Evolutionary conservation across 306 rosid genomes (phyloP).

Genomic region (Cyclanthera cordifolia): DNA sequence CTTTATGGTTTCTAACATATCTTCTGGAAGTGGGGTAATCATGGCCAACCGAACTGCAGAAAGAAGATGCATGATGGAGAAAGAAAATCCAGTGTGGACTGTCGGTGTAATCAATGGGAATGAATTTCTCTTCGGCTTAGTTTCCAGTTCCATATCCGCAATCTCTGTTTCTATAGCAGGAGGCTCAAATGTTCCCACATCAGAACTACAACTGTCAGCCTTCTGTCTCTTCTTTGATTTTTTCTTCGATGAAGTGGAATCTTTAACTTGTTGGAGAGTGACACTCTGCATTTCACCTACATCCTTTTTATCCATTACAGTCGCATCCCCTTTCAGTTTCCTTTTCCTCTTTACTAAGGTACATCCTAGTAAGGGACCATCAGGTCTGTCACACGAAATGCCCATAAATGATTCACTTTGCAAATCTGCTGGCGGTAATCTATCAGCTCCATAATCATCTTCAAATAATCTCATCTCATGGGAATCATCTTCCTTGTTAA

Average conservation of each 20-base stretch:
- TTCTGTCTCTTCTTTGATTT: constrained; percentile 62
- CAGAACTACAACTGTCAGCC: constrained; percentile 40
- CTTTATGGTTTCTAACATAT: constrained; percentile 38
- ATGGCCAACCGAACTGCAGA: constrained; percentile 91
- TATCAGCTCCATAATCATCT: constrained; percentile 42
- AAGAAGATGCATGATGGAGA: constrained; percentile 85
- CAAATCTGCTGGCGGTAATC: constrained; percentile 37
- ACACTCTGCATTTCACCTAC: constrained; percentile 34
- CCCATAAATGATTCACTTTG: constrained; percentile 31
- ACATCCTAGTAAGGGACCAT: constrained; percentile 62
- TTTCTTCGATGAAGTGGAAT: constrained; percentile 39
- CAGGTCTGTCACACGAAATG: constrained; percentile 39
- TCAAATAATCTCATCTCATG: constrained; percentile 29
- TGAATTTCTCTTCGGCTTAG: constrained; percentile 68
- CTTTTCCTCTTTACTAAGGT: constrained; percentile 49
- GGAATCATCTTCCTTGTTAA: constrained; percentile 44
- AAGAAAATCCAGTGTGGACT: constrained; percentile 85
- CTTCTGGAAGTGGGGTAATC: constrained; percentile 60
- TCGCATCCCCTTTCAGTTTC: constrained; percentile 42
- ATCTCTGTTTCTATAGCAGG: constrained; percentile 37
- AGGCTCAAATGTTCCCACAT: constrained; percentile 49
- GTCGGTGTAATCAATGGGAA: constrained; percentile 82
- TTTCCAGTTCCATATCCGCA: constrained; percentile 61
- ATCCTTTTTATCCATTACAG: constrained; percentile 34
- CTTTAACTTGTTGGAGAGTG: constrained; percentile 25